These are phyloP conservation scores for Scleroderma bovista DNA, from an alignment of 768 basidiomycete genomes.

Conservation along the genomic window DNA sequence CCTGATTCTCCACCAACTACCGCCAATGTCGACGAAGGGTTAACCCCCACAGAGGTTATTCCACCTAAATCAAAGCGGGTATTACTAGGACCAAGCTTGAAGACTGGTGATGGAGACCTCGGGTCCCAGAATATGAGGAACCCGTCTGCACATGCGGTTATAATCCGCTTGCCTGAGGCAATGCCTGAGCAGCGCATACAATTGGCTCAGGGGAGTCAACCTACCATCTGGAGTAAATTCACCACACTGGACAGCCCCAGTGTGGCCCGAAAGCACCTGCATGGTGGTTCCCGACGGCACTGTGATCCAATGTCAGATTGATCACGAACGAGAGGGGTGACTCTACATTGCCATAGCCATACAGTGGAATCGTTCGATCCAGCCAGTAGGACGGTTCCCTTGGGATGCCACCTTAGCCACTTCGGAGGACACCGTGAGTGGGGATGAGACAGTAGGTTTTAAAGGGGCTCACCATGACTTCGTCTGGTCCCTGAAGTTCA, in stretches of 20 bases:
- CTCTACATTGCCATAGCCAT: constrained; percentile 95
- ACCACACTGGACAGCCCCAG: constrained; percentile 76
- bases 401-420: constrained; percentile 98
- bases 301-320: constrained; percentile 26
- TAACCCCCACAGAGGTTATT: constrained; percentile 83
- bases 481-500: constrained; percentile 89
- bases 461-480: constrained; percentile 94
- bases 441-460: constrained; percentile 20
- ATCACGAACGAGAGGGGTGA: not conserved
- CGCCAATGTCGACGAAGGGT: constrained; percentile 82
- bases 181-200: not conserved
- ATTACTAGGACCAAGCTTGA: constrained; percentile 70
- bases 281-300: constrained; percentile 94
- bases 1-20: constrained; percentile 87
- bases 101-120: constrained; percentile 65
- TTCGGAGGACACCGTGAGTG: too few species aligned
- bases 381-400: constrained; percentile 79
- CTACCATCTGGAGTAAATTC: constrained; percentile 88
- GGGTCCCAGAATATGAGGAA: constrained; percentile 90
- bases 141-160: constrained; percentile 82
- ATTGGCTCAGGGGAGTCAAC: not conserved
- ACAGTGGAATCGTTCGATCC: constrained; percentile 91
- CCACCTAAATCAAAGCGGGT: constrained; percentile 76
- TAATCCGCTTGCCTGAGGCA: constrained; percentile 70
- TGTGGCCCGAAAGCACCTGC: constrained; percentile 94